Evolutionary conservation across 2,329 filamentous ascomycete genomes (phyloP), one percentile per base, ranked within the genome.

Genomic region (Chaetomium strumarium): DNA sequence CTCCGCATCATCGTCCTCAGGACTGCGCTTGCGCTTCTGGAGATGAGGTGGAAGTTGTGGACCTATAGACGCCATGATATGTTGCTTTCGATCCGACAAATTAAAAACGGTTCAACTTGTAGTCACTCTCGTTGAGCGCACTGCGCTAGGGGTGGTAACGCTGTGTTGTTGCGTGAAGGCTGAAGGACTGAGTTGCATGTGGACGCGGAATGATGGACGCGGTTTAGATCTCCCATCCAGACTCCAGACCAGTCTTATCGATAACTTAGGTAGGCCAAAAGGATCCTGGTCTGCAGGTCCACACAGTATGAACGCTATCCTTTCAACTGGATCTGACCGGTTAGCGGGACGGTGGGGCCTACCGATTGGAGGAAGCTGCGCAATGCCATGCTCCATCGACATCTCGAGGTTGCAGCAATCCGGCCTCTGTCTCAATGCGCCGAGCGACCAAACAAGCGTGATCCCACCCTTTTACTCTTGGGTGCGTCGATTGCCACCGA

Each of bases 41-140:
- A 86, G 75, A 56, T 87, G 81, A 5, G 85, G 77, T 12, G 88
- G 86, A 20, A 90, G 68, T 55, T 83, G 75, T 13, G 88, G 86
- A 5, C 86, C 86, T 63, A 88, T 83, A 33, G 80, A 82, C 46
- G 83, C 73, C 85, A 88, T 88, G 31, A n/a, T 34, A 40, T 5
- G 24, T 31, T 34, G 20, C 29, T 33, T 3, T 17, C 12, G 2
- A 3, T 46, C 17, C n/a, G 16, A 19, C 17, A n/a, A 17, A 16
- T 47, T 7, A 24, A 7, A 7, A 7, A 24, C 24, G n/a, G n/a
- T n/a, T n/a, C n/a, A 24, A 24, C 24, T 24, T 7, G 24, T 7
- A 24, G 7, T 24, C 24, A 24, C 24, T 24, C 24, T 4, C 24
- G 24, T 4, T 4, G 7, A 24, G 4, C 4, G 24, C 7, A 24